These are phyloP conservation scores for Sclerotiophoma versabilis DNA, from an alignment of 2,329 filamentous ascomycete species.

Conservation along the genomic window DNA sequence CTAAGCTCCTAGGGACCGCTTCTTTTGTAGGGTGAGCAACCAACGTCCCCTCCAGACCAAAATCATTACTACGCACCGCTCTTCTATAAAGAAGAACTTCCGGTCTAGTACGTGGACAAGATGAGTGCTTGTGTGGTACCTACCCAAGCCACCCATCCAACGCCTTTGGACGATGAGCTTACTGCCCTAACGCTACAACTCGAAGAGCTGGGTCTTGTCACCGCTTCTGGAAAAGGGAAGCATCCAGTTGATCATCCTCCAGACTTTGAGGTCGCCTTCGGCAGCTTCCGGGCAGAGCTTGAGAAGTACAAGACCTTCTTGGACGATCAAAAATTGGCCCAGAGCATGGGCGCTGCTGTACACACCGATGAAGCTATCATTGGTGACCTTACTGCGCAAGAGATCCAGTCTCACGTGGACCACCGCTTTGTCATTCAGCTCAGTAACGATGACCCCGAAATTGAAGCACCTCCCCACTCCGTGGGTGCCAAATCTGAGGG, in stretches of 20 bases:
- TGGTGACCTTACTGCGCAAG: constrained; percentile 9
- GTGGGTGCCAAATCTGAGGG: neutral
- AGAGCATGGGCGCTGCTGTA: constrained; percentile 34
- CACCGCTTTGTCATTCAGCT: neutral
- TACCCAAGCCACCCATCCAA: constrained; percentile 3
- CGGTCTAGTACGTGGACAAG: too few species aligned
- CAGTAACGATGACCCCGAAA: neutral
- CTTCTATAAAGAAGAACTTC: too few species aligned
- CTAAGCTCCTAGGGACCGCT: too few species aligned
- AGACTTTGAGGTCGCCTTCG: constrained; percentile 27
- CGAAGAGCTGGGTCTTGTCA: constrained; percentile 25
- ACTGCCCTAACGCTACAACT: constrained; percentile 35
- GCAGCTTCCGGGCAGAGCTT: constrained; percentile 26
- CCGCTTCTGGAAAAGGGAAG: constrained; percentile 29
- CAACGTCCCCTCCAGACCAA: too few species aligned
- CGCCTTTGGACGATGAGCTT: constrained; percentile 31
- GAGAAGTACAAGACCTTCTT: constrained; percentile 20
- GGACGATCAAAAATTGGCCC: constrained; percentile 28
- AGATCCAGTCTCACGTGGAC: neutral
- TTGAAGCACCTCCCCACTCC: neutral
- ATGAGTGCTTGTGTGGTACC: neutral
- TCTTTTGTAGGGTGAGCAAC: too few species aligned
- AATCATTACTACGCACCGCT: too few species aligned
- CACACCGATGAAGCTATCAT: constrained; percentile 28
- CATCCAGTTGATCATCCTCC: constrained; percentile 20